These are phyloP conservation scores for Ephemerocybe angulata DNA, from an alignment of 768 basidiomycete species.

Conservation along the genomic window DNA sequence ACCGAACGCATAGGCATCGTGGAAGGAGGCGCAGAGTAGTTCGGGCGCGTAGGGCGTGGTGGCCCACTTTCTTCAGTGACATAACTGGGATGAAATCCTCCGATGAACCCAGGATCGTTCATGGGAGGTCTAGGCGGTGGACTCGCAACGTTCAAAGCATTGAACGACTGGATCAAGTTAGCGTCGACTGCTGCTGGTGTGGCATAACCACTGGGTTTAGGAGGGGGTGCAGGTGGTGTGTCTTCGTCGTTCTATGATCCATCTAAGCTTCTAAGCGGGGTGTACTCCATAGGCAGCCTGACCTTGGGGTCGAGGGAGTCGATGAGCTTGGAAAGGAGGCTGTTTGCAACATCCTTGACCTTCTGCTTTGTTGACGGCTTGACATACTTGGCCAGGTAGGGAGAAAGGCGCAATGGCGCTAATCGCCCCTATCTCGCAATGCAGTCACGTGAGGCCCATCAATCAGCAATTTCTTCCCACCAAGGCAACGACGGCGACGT, in stretches of 20 bases:
- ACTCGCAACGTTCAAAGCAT: slow-evolving; percentile 21
- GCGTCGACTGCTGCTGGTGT: slow-evolving; percentile 1
- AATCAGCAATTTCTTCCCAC: too few species aligned
- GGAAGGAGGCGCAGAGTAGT: slow-evolving; percentile 19
- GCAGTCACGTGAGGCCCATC: too few species aligned
- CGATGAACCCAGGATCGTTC: slow-evolving; percentile 35
- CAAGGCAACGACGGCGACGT: too few species aligned
- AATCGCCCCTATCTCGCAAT: too few species aligned
- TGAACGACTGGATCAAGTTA: slow-evolving; percentile 24
- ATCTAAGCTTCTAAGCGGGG: neutral
- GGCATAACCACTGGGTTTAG: neutral
- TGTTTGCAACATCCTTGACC: slow-evolving; percentile 11
- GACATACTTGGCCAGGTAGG: slow-evolving; percentile 4
- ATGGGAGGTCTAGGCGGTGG: neutral
- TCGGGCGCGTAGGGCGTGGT: slow-evolving; percentile 14
- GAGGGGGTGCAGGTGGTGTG: slow-evolving; percentile 11
- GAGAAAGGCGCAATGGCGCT: too few species aligned
- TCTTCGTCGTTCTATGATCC: slow-evolving; percentile 9
- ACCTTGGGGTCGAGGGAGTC: too few species aligned
- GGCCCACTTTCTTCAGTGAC: slow-evolving; percentile 3
- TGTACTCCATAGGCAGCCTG: too few species aligned
- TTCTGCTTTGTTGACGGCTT: slow-evolving; percentile 4
- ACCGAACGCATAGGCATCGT: slow-evolving; percentile 34
- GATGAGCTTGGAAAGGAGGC: slow-evolving; percentile 20
- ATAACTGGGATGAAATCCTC: slow-evolving; percentile 43